Percentiles rank a stretch among this genome's conserved stretches.
Evolutionary conservation across 805 yeast species (phyloP).

Genomic region (Wickerhamiella allomyrinae): DNA sequence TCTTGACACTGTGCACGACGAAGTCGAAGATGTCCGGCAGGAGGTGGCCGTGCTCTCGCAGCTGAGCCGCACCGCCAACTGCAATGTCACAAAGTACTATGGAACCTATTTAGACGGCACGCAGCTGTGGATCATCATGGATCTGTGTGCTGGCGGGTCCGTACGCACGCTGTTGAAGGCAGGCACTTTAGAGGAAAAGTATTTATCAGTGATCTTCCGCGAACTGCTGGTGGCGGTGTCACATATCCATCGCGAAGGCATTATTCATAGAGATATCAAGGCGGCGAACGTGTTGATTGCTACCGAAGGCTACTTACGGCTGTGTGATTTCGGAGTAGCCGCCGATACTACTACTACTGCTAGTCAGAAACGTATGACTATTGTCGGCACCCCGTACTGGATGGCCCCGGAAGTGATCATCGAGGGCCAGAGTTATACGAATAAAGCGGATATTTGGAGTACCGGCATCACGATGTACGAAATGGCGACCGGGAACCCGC

Average conservation of each 20-base stretch:
- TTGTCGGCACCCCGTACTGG: constrained; percentile 53
- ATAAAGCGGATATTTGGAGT: constrained; percentile 95
- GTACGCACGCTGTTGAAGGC: constrained; percentile 72
- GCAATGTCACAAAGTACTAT: constrained; percentile 86
- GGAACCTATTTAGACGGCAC: constrained; percentile 81
- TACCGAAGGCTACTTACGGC: constrained; percentile 76
- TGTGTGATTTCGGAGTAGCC: constrained; percentile 98
- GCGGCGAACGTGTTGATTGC: constrained; percentile 89
- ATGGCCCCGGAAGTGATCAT: constrained; percentile 43
- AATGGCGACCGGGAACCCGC: constrained; percentile 94
- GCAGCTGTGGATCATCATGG: constrained; percentile 96
- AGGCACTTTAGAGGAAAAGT: constrained; percentile 75
- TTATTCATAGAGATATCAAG: constrained; percentile 90
- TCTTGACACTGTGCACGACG: constrained; percentile 86
- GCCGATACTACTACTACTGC: constrained; percentile 75
- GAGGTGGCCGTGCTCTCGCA: constrained; percentile 80
- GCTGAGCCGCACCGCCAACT: constrained; percentile 49
- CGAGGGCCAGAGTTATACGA: constrained; percentile 33
- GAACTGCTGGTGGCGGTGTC: constrained; percentile 67
- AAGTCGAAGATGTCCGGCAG: constrained; percentile 84
- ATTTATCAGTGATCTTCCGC: constrained; percentile 69
- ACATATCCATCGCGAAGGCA: constrained; percentile 75
- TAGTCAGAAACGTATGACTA: constrained; percentile 70
- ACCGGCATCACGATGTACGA: constrained; percentile 88
- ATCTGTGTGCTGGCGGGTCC: constrained; percentile 93